These are phyloP conservation scores for Phytophthora idaei DNA, from an alignment of 352 stramenopile genomes.

Conservation along the genomic window DNA sequence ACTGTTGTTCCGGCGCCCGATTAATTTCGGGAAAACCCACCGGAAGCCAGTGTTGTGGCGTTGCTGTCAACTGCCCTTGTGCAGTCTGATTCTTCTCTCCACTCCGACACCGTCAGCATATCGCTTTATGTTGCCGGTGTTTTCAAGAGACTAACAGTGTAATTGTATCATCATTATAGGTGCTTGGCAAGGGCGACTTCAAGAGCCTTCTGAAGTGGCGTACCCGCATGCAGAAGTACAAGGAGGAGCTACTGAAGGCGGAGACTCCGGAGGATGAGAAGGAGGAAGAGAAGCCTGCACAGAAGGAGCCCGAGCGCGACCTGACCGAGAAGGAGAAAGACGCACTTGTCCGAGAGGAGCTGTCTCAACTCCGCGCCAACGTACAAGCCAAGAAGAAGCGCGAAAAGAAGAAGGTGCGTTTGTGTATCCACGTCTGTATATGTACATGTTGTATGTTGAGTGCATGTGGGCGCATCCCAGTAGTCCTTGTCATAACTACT, in stretches of 20 bases:
- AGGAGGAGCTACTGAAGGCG: constrained; percentile 80
- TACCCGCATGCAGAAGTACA: constrained; percentile 92
- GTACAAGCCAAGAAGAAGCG: constrained; percentile 88
- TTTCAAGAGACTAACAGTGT: neutral
- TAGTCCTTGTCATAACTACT: constrained; percentile 85
- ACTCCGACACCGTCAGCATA: neutral
- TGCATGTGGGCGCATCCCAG: constrained; percentile 77
- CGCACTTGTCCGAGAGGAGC: constrained; percentile 79
- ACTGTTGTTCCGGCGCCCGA: constrained; percentile 88
- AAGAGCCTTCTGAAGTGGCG: constrained; percentile 98
- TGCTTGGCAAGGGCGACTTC: constrained; percentile 98
- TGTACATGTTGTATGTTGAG: constrained; percentile 28
- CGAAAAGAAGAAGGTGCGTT: constrained; percentile 89
- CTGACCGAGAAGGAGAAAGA: constrained; percentile 86
- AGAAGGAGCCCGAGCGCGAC: constrained; percentile 53
- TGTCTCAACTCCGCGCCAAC: constrained; percentile 78
- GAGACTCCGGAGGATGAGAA: constrained; percentile 52
- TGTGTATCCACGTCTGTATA: constrained; percentile 25
- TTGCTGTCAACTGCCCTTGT: constrained; percentile 66
- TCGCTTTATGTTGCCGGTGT: neutral
- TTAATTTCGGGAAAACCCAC: constrained; percentile 92
- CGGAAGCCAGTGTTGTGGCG: constrained; percentile 80
- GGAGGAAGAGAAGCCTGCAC: constrained; percentile 35
- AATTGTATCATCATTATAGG: constrained; percentile 39
- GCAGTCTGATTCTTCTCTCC: constrained; percentile 75